Base-by-base conservation (phyloP, 768 basidiomycete genomes). In the Lactarius hatsudake region DNA sequence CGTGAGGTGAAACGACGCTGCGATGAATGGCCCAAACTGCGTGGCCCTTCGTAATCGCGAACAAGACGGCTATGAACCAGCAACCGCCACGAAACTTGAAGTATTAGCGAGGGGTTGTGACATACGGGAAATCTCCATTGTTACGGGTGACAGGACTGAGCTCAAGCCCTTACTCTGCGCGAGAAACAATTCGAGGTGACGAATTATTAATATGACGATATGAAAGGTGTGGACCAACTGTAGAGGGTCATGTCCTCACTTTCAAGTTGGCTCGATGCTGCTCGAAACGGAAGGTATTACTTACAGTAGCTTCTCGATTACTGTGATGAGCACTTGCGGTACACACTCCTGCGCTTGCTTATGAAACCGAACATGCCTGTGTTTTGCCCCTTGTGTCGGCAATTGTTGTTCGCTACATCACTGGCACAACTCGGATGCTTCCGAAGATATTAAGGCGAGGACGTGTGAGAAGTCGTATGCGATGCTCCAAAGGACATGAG, bases 381-480 rank as follows among this genome's bases (percentile, higher is more conserved):
- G 32, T 32, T 32, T 32, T 32, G 1, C 8, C 32, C 32, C 8
- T 32, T 32, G 32, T 5, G 32, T 32, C 6, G 32, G 8, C 5
- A 8, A 32, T 5, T 32, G 8, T 32, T 32, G 7, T 1, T 32
- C 32, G 32, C 32, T 32, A 32, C 32, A 32, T 32, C 5, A 32
- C n/a, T n/a, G n/a, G n/a, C n/a, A n/a, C 71, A 3, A 30, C 28
- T 30, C 28, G 28, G 53, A 73, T 55, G 20, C 66, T 72, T 36
- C 73, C 74, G 56, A 73, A 75, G 48, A 73, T 64, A 60, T 73
- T 30, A 73, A 73, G 57, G 64, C 66, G 58, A 71, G 72, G 32
- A 32, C 32, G 32, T 32, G 32, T 32, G 32, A 5, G 32, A 32
- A 8, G 6, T 8, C 8, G 32, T 32, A 8, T 8, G 32, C 5